These are phyloP conservation scores for Rhododendron molle DNA, from an alignment of 148 eudicot genomes.

Conservation along the genomic window DNA sequence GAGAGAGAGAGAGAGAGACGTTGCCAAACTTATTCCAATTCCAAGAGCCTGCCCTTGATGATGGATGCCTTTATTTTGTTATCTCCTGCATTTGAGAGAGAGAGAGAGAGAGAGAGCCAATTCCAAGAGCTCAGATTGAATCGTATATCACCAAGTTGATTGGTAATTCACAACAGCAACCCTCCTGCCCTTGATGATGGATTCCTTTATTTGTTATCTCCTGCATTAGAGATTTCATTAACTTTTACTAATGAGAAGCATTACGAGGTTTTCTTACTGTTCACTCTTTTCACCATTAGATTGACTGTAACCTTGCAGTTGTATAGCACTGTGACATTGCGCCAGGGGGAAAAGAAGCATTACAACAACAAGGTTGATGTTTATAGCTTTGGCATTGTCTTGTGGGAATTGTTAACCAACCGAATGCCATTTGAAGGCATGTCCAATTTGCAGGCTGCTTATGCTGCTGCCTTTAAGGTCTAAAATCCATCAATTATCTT, in stretches of 20 bases:
- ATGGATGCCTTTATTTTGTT: background rate
- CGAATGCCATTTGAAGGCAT: constrained; percentile 94
- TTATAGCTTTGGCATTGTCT: constrained; percentile 90
- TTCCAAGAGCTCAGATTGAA: too few species aligned
- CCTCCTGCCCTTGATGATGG: background rate
- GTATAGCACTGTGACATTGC: constrained; percentile 91
- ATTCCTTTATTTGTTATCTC: background rate
- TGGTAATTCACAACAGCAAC: background rate
- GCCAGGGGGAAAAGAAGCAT: constrained; percentile 96
- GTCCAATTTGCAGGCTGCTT: constrained; percentile 96
- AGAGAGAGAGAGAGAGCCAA: background rate
- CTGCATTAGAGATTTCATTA: background rate
- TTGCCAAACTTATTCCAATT: background rate
- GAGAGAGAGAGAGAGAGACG: background rate
- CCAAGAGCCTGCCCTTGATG: background rate
- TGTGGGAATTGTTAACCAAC: constrained; percentile 89
- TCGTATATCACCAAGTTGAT: background rate
- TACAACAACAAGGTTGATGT: constrained; percentile 98
- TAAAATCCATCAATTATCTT: constrained; percentile 6
- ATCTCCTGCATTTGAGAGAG: background rate
- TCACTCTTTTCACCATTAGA: constrained; percentile 13
- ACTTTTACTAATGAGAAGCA: background rate
- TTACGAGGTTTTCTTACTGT: background rate
- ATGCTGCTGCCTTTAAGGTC: constrained; percentile 96
- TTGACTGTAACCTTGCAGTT: constrained; percentile 42